A percentile compares a stretch with the other conserved stretches of the same genome.
Evolutionary conservation across 257 asterid genomes (phyloP).

Genomic region (Dorcoceras hygrometricum): DNA sequence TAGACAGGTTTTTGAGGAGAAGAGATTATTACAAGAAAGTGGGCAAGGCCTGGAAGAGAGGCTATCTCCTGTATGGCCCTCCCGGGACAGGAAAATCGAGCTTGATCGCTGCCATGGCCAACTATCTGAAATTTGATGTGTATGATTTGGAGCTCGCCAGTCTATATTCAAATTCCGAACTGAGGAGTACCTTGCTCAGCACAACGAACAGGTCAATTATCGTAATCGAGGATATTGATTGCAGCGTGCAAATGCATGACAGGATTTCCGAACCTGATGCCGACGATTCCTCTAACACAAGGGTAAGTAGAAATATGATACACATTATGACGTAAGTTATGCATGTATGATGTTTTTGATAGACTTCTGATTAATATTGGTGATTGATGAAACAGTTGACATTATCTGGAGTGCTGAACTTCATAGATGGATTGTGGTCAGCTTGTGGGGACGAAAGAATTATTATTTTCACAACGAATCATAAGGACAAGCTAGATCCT

Average conservation of each 20-base stretch:
- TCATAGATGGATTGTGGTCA: constrained; percentile 84
- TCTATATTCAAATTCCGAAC: constrained; percentile 48
- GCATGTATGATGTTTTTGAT: not conserved
- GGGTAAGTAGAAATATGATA: constrained; percentile 26
- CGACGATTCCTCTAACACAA: constrained; percentile 20
- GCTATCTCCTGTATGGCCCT: constrained; percentile 77
- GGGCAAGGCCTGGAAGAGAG: constrained; percentile 91
- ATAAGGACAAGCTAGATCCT: constrained; percentile 75
- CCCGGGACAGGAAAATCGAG: constrained; percentile 93
- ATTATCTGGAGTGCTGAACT: constrained; percentile 68
- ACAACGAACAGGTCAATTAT: constrained; percentile 63
- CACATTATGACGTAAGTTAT: not conserved
- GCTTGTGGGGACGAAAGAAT: constrained; percentile 75
- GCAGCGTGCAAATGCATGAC: constrained; percentile 62
- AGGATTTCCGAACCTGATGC: constrained; percentile 29
- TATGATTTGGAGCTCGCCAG: constrained; percentile 69
- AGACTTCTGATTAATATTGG: not conserved
- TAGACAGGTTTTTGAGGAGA: constrained; percentile 71
- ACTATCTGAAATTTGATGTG: constrained; percentile 63
- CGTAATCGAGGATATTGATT: constrained; percentile 79
- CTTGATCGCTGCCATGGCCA: constrained; percentile 81
- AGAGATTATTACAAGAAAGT: constrained; percentile 70
- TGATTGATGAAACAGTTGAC: constrained; percentile 45
- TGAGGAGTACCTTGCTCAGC: constrained; percentile 56
- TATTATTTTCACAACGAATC: constrained; percentile 74